phyloP scores from a whole-genome alignment of 2,329 filamentous ascomycete genomes.

The Tolypocladium tundrense region DNA sequence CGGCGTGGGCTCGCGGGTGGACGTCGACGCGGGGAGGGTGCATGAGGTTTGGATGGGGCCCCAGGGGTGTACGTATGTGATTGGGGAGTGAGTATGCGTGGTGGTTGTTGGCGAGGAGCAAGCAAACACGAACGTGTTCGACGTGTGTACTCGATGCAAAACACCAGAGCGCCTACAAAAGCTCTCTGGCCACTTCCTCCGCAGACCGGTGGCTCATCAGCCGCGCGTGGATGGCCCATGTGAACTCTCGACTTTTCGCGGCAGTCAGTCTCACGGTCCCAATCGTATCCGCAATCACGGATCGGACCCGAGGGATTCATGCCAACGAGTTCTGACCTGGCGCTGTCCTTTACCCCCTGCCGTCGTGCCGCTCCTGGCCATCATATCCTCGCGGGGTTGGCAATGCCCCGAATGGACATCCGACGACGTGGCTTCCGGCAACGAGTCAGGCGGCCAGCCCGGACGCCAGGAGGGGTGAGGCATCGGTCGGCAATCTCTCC shows the following conservation, averaged over 20 bases:
- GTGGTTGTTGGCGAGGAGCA: not conserved
- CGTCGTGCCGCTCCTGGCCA: slow-evolving; percentile 28
- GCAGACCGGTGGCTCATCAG: not conserved
- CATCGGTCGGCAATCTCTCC: slow-evolving; percentile 24
- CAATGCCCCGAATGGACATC: slow-evolving; percentile 33
- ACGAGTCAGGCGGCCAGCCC: slow-evolving; percentile 23
- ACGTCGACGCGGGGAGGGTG: slow-evolving; percentile 51
- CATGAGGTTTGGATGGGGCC: slow-evolving; percentile 63
- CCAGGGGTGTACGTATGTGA: slow-evolving; percentile 58
- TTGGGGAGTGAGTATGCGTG: slow-evolving; percentile 37
- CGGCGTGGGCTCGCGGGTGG: slow-evolving; percentile 49
- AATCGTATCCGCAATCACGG: slow-evolving; percentile 19
- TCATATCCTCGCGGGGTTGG: slow-evolving; percentile 32
- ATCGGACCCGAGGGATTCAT: slow-evolving; percentile 18
- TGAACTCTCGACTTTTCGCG: not conserved
- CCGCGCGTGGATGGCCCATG: not conserved
- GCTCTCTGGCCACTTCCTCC: not conserved
- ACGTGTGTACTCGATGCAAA: no score
- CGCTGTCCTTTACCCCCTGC: slow-evolving; percentile 24
- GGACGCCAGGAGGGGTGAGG: slow-evolving; percentile 15
- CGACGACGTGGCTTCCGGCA: slow-evolving; percentile 33
- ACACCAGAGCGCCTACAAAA: not conserved
- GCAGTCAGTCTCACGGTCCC: slow-evolving; percentile 3
- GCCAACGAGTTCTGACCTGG: slow-evolving; percentile 29
- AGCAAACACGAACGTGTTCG: not conserved